These are phyloP conservation scores for Leucocoprinus leucothites DNA, from an alignment of 768 basidiomycete genomes.

Conservation along the genomic window DNA sequence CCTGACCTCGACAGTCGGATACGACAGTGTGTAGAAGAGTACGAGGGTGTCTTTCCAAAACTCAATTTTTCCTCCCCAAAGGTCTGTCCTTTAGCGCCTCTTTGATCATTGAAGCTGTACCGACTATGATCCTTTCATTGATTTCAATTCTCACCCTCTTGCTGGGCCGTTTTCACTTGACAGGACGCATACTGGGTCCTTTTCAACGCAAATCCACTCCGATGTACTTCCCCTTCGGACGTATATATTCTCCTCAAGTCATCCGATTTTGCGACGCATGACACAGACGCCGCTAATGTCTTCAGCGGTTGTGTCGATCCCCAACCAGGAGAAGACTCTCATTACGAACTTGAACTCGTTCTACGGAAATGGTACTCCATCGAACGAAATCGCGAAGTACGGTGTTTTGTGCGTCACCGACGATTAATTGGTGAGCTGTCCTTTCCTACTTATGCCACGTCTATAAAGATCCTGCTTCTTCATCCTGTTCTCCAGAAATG, in stretches of 20 bases:
- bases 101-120: background rate
- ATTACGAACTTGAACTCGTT: slow-evolving; percentile 77
- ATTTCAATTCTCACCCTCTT: background rate
- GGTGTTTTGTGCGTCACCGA: slow-evolving; percentile 84
- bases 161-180: background rate
- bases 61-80: slow-evolving; percentile 95
- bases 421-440: slow-evolving; percentile 61
- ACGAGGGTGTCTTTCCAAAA: slow-evolving; percentile 90
- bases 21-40: slow-evolving; percentile 56
- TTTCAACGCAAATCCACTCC: slow-evolving; percentile 77
- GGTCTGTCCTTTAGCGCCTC: slow-evolving; percentile 33
- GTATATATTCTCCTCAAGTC: slow-evolving; percentile 92
- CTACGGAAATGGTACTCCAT: slow-evolving; percentile 89
- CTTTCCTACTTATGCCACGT: background rate
- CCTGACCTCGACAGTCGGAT: slow-evolving; percentile 80
- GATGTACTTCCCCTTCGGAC: slow-evolving; percentile 85
- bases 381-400: slow-evolving; percentile 78
- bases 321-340: slow-evolving; percentile 8
- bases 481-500: too few relatives aligned
- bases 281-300: slow-evolving; percentile 54
- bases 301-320: slow-evolving; percentile 59
- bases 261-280: slow-evolving; percentile 86
- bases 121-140: too few relatives aligned
- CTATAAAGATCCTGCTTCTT: background rate
- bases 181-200: slow-evolving; percentile 94